These are phyloP conservation scores for Gynandropsis gynandra DNA, from an alignment of 345 rosid species.

Conservation along the genomic window DNA sequence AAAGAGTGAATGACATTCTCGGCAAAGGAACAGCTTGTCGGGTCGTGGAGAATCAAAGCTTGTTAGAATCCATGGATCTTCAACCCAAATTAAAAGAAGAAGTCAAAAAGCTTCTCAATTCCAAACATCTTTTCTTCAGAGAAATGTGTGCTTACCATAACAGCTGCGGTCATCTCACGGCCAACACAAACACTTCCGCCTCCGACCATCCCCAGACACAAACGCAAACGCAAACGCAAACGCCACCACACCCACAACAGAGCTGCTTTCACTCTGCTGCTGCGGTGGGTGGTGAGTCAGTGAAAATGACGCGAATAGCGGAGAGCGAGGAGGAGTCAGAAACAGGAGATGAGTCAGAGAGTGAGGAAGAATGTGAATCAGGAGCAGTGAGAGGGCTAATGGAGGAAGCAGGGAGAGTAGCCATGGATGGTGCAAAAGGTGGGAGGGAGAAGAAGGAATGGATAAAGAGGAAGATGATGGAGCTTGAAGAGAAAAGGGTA, in stretches of 20 bases:
- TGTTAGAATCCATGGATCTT: conserved; percentile 78
- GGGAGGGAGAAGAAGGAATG: conserved; percentile 90
- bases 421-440: conserved; percentile 50
- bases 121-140: conserved; percentile 85
- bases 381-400: conserved; percentile 40
- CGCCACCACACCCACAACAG: conserved; percentile 35
- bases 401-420: conserved; percentile 37
- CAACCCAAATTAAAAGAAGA: conserved; percentile 74
- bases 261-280: conserved; percentile 48
- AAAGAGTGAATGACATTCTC: conserved; percentile 90
- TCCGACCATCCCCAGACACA: not conserved
- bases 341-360: conserved; percentile 29
- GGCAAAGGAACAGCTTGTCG: conserved; percentile 87
- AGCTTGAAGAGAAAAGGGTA: conserved; percentile 67
- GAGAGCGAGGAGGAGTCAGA: conserved; percentile 43
- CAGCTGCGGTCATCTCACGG: conserved; percentile 66
- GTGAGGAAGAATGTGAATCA: conserved; percentile 27
- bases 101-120: conserved; percentile 68
- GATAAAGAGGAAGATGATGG: conserved; percentile 50
- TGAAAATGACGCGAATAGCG: conserved; percentile 34
- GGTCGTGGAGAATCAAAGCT: conserved; percentile 84
- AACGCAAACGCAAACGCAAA: not conserved
- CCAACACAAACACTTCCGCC: not conserved
- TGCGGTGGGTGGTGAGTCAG: conserved; percentile 22
- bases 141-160: conserved; percentile 98